These are phyloP conservation scores for Fermentozyma sake DNA, from an alignment of 1,139 yeast genomes.

Conservation along the genomic window DNA sequence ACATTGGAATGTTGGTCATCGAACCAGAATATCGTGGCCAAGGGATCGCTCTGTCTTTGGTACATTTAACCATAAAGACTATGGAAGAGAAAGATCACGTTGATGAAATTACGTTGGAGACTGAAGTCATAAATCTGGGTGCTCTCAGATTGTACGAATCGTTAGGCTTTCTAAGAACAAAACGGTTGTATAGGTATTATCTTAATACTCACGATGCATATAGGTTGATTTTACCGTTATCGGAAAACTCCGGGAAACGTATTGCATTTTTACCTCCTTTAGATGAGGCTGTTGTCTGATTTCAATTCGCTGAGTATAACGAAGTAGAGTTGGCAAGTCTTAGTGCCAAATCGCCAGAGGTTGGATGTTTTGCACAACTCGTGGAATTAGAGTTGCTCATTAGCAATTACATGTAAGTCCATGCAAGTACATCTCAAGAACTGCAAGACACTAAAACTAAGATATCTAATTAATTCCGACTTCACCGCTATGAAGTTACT, in stretches of 20 bases:
- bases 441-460: too few species aligned
- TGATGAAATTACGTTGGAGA: slow-evolving; percentile 87
- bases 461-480: too few species aligned
- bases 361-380: too few species aligned
- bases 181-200: slow-evolving; percentile 81
- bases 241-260: slow-evolving; percentile 25
- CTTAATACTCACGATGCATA: slow-evolving; percentile 91
- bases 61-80: slow-evolving; percentile 56
- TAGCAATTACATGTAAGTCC: too few species aligned
- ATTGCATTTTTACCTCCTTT: slow-evolving; percentile 26
- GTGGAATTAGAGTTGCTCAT: too few species aligned
- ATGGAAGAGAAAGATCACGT: slow-evolving; percentile 59
- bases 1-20: slow-evolving; percentile 94
- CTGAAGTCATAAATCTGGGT: slow-evolving; percentile 77
- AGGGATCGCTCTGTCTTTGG: slow-evolving; percentile 77
- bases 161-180: slow-evolving; percentile 79
- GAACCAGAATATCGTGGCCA: slow-evolving; percentile 63
- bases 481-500: too few species aligned
- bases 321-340: too few species aligned
- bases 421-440: too few species aligned
- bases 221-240: slow-evolving; percentile 46
- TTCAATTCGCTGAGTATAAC: too few species aligned
- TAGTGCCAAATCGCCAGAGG: too few species aligned
- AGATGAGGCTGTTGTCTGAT: too few species aligned
- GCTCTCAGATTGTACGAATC: slow-evolving; percentile 80